A percentile compares a stretch with the other conserved stretches of the same genome.
Evolutionary conservation across 2,329 filamentous ascomycete genomes (phyloP).

Genomic region (Fusarium sp.): DNA sequence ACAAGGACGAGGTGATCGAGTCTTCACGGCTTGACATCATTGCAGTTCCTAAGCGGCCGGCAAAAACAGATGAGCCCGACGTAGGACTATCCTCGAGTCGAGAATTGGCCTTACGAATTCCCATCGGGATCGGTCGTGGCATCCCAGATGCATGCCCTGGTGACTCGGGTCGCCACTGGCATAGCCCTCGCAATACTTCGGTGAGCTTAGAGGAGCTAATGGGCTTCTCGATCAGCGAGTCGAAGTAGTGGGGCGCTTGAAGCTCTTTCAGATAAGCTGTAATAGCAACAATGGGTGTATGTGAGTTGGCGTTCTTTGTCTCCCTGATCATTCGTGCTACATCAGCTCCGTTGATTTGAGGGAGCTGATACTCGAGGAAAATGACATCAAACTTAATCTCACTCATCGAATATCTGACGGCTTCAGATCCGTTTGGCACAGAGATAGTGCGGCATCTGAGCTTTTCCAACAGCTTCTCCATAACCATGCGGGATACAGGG

Average conservation of each 20-base stretch:
- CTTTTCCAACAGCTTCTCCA: slow-evolving; percentile 97
- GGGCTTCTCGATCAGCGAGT: slow-evolving; percentile 95
- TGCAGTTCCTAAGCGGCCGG: slow-evolving; percentile 77
- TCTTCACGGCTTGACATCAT: slow-evolving; percentile 88
- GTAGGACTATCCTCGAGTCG: slow-evolving; percentile 86
- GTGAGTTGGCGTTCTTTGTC: slow-evolving; percentile 93
- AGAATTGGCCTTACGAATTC: slow-evolving; percentile 73
- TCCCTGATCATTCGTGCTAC: slow-evolving; percentile 98
- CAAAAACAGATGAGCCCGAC: slow-evolving; percentile 79
- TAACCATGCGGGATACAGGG: slow-evolving; percentile 96
- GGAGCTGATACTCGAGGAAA: slow-evolving; percentile 96
- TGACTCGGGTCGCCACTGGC: slow-evolving; percentile 89
- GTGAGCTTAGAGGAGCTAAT: slow-evolving; percentile 92
- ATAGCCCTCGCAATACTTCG: slow-evolving; percentile 87
- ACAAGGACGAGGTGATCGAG: slow-evolving; percentile 88
- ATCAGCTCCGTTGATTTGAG: slow-evolving; percentile 94
- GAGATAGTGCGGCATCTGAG: slow-evolving; percentile 94
- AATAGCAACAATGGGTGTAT: slow-evolving; percentile 95
- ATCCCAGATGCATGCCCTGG: slow-evolving; percentile 62
- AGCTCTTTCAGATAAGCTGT: slow-evolving; percentile 98
- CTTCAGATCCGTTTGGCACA: slow-evolving; percentile 89
- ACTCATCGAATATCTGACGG: slow-evolving; percentile 92
- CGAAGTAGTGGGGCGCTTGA: slow-evolving; percentile 94
- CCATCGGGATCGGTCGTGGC: slow-evolving; percentile 72
- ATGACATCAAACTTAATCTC: slow-evolving; percentile 99